Evolutionary conservation across 495 filamentous ascomycete species (phyloP), one percentile per base, ranked within the genome.

Genomic region (Penicillium crystallinum): DNA sequence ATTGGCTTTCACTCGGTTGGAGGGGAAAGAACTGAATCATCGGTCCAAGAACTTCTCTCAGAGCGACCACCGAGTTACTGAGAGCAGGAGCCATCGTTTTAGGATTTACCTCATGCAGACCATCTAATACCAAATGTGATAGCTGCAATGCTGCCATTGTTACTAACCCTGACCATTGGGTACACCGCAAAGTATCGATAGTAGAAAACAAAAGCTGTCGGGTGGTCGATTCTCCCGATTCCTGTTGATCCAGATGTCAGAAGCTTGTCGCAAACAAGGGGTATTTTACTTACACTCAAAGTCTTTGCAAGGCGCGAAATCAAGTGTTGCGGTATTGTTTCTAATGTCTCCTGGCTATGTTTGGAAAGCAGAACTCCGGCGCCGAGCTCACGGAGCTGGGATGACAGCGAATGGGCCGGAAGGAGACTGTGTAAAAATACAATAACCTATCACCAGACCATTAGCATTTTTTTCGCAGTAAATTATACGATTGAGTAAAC

Each of bases 301-400:
- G 60, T 61, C 25, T 46, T 46, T 19, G 60, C 56, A 4, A 75
- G 39, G 0, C 62, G 62, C 46, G 56, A 35, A 18, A 72, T 54
- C 34, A 58, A 50, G 11, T 60, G 31, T 4, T 38, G 27, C 19
- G 68, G 60, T 27, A 75, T 54, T 4, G 29, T 41, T 4, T 56
- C 51, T 31, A 70, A 30, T 1, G 63, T 53, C 35, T 18, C 43
- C 18, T 35, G 38, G 22, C 62, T 66, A 8, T 69, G 54, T 11
- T 68, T 56, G 7, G 66, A 65, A 8, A 70, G 34, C 11, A 74
- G 54, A n/a, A 58, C 49, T 6, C 64, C 49, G n/a, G 65, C 35
- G 2, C 63, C 62, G 23, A 67, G 38, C 0, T 54, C 55, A 2
- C 57, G 36, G 19, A 75, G 59, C 10, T 66, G 56, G 22, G 46